phyloP scores from a whole-genome alignment of 768 basidiomycete genomes.

The Calvatia gigantea region DNA sequence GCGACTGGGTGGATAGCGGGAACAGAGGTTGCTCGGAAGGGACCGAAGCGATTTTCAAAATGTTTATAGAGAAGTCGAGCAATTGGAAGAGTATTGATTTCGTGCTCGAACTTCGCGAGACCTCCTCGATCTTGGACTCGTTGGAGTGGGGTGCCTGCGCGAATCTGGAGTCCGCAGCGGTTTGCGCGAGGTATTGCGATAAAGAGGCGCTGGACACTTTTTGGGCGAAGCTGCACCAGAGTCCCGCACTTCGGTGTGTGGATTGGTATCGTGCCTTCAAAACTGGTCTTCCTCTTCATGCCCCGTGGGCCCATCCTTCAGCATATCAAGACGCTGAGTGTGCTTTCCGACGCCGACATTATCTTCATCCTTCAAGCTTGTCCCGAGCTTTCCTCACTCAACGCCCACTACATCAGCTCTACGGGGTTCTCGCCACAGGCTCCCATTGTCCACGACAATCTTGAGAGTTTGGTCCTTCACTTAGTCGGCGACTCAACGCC shows the following conservation, averaged over 20 bases:
- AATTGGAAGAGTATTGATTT: conserved; percentile 3
- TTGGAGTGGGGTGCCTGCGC: neutral
- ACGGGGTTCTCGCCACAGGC: neutral
- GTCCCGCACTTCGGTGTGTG: neutral
- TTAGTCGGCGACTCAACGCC: neutral
- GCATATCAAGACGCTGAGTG: neutral
- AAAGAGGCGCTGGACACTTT: neutral
- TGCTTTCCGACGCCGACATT: conserved; percentile 1
- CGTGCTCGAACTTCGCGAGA: neutral
- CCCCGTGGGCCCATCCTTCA: conserved; percentile 6
- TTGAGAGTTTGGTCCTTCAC: neutral
- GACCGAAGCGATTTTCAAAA: neutral
- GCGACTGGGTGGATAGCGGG: conserved; percentile 7
- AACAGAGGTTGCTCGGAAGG: conserved; percentile 2
- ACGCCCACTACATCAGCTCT: neutral
- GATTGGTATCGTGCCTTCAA: conserved; percentile 3
- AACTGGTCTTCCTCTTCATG: neutral
- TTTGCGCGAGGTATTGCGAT: conserved; percentile 1
- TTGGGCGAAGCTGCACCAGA: conserved; percentile 2
- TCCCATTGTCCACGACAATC: neutral
- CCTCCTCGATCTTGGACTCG: neutral
- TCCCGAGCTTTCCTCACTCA: neutral
- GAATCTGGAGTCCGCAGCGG: neutral
- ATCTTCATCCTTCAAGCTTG: conserved; percentile 6
- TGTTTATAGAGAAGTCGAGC: neutral